Base-by-base conservation (phyloP, 208 protist genomes). In the Leishmania aethiopica region DNA sequence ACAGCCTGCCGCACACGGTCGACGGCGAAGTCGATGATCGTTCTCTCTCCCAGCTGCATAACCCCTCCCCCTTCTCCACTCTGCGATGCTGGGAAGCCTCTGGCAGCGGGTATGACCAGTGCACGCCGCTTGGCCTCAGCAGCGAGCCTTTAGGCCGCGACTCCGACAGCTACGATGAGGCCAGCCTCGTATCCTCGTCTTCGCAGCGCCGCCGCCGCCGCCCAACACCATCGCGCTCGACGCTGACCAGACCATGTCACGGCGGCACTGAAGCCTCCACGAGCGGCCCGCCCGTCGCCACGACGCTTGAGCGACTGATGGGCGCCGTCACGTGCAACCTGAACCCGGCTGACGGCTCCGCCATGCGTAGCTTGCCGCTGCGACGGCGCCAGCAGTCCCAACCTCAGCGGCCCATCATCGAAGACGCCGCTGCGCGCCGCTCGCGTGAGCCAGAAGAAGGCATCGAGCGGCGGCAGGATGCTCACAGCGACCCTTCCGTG, bases 281-380 rank as follows among this genome's bases (percentile, higher is more conserved):
- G 35, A 67, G 59, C 47, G 49, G 60, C 35, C 25, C 47, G 32
- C 69, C 6, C 32, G 11, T 17, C n/a, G 11, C 71, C 37, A 67
- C 53, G 7, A 49, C 82, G 67, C 66, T 87, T 59, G 80, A 84
- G 79, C 78, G 74, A 25, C 78, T 86, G 67, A 76, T 87, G 74
- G 53, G 32, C 35, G 37, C 64, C 2, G 66, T 80, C 13, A 49
- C 53, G 37, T 59, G 75, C 37, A 72, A 81, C 32, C 45, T 88
- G 15, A 88, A 90, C 79, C 81, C 85, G 8, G 85, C 86, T 19
- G 86, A 88, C 75, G 87, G 84, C 47, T 87, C 87, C 15, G 77
- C 79, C 7, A 67, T 88, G 42, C 84, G 75, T 53, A 88, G 84
- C 37, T 67, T 88, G 35, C 86, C 88, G 1, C 22, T 81, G 51